Evolutionary conservation across 2,329 filamentous ascomycete genomes (phyloP).

Genomic region (Falciphora oryzae): DNA sequence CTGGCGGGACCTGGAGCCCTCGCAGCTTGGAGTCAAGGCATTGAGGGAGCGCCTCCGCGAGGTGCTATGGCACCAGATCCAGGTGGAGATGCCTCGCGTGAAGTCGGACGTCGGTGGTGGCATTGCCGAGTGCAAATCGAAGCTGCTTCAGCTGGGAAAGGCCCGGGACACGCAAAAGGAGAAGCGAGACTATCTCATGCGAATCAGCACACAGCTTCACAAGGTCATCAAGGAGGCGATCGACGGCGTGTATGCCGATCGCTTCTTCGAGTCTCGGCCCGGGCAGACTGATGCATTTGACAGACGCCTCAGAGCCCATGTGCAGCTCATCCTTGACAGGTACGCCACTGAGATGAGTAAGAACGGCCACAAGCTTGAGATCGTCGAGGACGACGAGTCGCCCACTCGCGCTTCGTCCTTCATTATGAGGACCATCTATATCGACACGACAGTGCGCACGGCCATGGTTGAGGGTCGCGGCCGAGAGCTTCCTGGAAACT

Average conservation of each 20-base stretch:
- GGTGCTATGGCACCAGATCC: constrained; percentile 43
- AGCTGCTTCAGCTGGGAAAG: constrained; percentile 34
- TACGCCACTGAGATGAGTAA: constrained; percentile 40
- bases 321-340: constrained; percentile 41
- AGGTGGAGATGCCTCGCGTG: constrained; percentile 37
- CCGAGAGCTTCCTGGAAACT: constrained; percentile 30
- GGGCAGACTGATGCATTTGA: constrained; percentile 16
- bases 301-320: constrained; percentile 43
- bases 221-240: constrained; percentile 20
- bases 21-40: constrained; percentile 39
- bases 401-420: not conserved
- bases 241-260: constrained; percentile 22
- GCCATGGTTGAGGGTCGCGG: constrained; percentile 24
- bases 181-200: constrained; percentile 24
- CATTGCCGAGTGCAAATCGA: constrained; percentile 26
- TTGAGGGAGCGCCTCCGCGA: constrained; percentile 44
- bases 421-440: constrained; percentile 10
- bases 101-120: constrained; percentile 35
- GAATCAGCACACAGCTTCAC: constrained; percentile 22
- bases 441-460: constrained; percentile 19
- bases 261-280: constrained; percentile 26
- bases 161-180: constrained; percentile 11
- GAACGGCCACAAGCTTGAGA: constrained; percentile 34
- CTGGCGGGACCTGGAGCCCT: constrained; percentile 31
- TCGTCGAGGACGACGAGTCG: constrained; percentile 20